These are phyloP conservation scores for Trichophyton schoenleinii DNA, from an alignment of 2,329 filamentous ascomycete genomes.

Conservation along the genomic window DNA sequence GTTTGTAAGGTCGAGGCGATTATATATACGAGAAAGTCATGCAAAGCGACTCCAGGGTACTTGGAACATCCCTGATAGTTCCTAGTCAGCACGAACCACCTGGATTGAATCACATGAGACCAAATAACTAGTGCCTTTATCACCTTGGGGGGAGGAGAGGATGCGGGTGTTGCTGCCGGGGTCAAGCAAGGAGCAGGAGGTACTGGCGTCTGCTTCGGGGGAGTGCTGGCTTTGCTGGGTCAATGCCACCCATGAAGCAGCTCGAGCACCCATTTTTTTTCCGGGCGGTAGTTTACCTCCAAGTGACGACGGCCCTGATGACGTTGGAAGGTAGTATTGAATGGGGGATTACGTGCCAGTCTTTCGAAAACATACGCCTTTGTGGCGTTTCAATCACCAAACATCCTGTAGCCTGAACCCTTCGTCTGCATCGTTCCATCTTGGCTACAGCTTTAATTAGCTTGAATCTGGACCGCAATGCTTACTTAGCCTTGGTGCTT, in stretches of 20 bases:
- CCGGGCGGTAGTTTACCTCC: neutral
- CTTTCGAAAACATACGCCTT: neutral
- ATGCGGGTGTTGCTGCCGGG: neutral
- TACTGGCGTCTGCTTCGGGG: neutral
- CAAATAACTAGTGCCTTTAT: neutral
- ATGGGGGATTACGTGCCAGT: neutral
- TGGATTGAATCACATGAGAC: slow-evolving; percentile 2
- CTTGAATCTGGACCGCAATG: slow-evolving; percentile 4
- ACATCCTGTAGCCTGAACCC: neutral
- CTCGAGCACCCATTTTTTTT: neutral
- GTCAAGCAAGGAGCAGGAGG: neutral
- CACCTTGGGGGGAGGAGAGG: neutral
- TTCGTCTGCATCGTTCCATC: neutral
- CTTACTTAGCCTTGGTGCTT: slow-evolving; percentile 1
- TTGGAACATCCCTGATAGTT: neutral
- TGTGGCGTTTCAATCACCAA: neutral
- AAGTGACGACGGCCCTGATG: neutral
- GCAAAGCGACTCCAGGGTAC: neutral
- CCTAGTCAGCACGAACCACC: slow-evolving; percentile 1
- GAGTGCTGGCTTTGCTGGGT: neutral
- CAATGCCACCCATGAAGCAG: neutral
- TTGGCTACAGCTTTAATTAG: slow-evolving; percentile 4
- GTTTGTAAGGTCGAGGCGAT: neutral
- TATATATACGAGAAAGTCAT: neutral
- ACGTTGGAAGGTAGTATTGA: neutral